Percentiles rank a stretch among this genome's conserved stretches.
Conservation (phyloP, 1,139 yeast species). For the Scheffersomyces cryptocercus region DNA sequence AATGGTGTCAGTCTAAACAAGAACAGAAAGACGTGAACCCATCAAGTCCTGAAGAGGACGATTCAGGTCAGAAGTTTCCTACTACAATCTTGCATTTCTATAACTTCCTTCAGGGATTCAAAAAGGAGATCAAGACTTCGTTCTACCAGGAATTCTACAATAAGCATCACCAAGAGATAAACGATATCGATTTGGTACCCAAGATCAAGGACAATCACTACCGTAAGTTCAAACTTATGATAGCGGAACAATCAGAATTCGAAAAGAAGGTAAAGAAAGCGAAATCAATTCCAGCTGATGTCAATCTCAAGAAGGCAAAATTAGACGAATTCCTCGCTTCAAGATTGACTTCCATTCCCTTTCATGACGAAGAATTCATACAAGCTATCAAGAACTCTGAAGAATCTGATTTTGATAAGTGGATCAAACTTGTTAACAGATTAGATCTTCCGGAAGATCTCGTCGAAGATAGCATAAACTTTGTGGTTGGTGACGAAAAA, state of each 20-base stretch:
- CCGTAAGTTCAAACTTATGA: constrained; percentile 24
- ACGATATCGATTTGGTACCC: constrained; percentile 12
- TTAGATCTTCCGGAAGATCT: constrained; percentile 21
- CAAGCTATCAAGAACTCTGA: constrained; percentile 3
- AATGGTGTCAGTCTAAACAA: constrained; percentile 27
- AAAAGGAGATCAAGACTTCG: constrained; percentile 27
- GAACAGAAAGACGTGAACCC: background rate
- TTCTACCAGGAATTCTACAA: constrained; percentile 31
- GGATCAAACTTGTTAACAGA: constrained; percentile 29
- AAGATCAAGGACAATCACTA: constrained; percentile 23
- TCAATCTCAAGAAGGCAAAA: constrained; percentile 31
- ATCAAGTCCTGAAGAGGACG: constrained; percentile 2
- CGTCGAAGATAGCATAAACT: constrained; percentile 34
- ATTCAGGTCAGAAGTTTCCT: constrained; percentile 20
- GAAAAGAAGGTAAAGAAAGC: constrained; percentile 26
- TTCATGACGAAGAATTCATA: background rate
- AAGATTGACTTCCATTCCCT: background rate
- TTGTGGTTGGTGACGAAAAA: constrained; percentile 46
- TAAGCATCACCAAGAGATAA: constrained; percentile 16
- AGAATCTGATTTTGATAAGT: constrained; percentile 22
- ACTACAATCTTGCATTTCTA: constrained; percentile 24
- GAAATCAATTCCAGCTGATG: constrained; percentile 11
- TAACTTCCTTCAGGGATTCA: constrained; percentile 30
- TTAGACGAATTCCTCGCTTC: constrained; percentile 20
- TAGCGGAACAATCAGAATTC: constrained; percentile 25